Evolutionary conservation across 2,329 filamentous ascomycete genomes (phyloP).

Genomic region (Sclerotinia minor): DNA sequence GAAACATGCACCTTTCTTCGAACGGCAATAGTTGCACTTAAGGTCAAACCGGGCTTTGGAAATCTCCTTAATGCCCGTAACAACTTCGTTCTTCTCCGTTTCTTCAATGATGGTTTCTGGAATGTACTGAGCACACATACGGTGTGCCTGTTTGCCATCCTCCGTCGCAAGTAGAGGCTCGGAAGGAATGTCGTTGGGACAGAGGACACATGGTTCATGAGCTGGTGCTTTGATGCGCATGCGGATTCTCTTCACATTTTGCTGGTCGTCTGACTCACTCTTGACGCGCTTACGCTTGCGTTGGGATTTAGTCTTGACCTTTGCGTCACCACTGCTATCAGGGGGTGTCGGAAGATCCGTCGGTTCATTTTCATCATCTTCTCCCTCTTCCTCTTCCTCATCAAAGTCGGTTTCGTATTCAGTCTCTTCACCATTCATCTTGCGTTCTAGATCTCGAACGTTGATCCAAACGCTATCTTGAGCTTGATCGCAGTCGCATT

Average conservation of each 20-base stretch:
- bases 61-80: slow-evolving; percentile 78
- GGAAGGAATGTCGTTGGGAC: slow-evolving; percentile 83
- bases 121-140: slow-evolving; percentile 85
- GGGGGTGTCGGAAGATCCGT: slow-evolving; percentile 78
- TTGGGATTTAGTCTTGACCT: slow-evolving; percentile 52
- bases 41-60: slow-evolving; percentile 85
- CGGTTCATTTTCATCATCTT: slow-evolving; percentile 60
- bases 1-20: slow-evolving; percentile 93
- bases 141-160: slow-evolving; percentile 82
- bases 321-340: slow-evolving; percentile 66
- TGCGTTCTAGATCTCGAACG: slow-evolving; percentile 92
- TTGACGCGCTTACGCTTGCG: slow-evolving; percentile 68
- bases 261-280: slow-evolving; percentile 45
- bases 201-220: slow-evolving; percentile 84
- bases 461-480: slow-evolving; percentile 99
- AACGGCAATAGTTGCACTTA: slow-evolving; percentile 93
- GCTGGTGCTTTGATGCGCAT: slow-evolving; percentile 68
- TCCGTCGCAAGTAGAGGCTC: slow-evolving; percentile 85
- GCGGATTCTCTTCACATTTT: slow-evolving; percentile 68
- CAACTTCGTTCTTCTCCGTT: slow-evolving; percentile 65
- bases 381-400: slow-evolving; percentile 66
- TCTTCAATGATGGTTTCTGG: slow-evolving; percentile 83
- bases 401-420: slow-evolving; percentile 79
- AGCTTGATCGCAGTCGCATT: slow-evolving; percentile 92
- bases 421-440: slow-evolving; percentile 83